Base-by-base conservation (phyloP, 129 eudicot species). In the Escallonia rubra region DNA sequence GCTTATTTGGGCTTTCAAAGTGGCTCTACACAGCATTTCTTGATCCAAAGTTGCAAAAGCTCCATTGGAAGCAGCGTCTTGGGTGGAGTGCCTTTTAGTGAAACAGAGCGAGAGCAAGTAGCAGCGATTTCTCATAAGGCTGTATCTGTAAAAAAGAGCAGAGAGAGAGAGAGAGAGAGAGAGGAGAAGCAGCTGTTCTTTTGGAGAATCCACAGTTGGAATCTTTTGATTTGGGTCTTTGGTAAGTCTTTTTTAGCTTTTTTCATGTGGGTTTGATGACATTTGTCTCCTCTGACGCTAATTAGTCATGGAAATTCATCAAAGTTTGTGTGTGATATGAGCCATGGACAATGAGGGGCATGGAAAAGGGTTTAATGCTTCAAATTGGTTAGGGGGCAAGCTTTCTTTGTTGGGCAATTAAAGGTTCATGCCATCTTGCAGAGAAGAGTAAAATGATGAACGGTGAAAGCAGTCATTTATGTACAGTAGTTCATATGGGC, bases 221-320 rank as follows among this genome's bases (percentile, higher is more conserved):
- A 44, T 9, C 11, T 6, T 3, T 44, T 55, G 74, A 49, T 64
- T 48, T 61, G 57, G 76, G 40, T 61, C 43, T 4, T 16, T 65
- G 68, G 58, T 58, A 42, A 49, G 63, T 66, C 52, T 10, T 3
- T 57, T 69, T 45, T 6, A 15, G 8, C 2, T n/a, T 52, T 67
- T 62, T n/a, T 68, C 34, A 3, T 47, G 9, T 0, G 15, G 65
- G 59, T 74, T 74, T 43, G 57, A 72, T 69, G 49, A 47, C 13
- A 10, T 67, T 67, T 13, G 46, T 12, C 57, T 4, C 43, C 60
- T 60, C 71, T 69, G 69, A 11, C 49, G 3, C 13, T 69, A 16
- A 4, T 56, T 61, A 65, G 68, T 56, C 66, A 66, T 65, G 49
- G 53, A 65, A 64, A 34, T n/a, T 14, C 52, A 15, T 55, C 34